phyloP scores from a whole-genome alignment of 2,329 filamentous ascomycete species.

The Sporothrix variecibatus region DNA sequence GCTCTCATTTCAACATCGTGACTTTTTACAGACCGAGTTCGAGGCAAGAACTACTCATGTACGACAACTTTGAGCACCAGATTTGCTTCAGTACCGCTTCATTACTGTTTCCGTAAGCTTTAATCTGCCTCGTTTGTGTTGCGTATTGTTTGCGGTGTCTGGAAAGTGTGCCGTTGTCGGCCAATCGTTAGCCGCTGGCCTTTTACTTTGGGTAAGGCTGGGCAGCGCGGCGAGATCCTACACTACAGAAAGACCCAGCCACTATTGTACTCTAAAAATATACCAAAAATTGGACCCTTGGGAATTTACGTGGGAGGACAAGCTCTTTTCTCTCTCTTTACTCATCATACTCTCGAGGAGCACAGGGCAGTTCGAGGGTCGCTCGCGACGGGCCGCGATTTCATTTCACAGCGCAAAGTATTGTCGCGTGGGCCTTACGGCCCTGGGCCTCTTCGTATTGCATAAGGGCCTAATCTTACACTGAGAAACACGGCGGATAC shows the following conservation, averaged over 20 bases:
- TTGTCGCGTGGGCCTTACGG: neutral
- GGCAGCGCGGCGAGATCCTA: neutral
- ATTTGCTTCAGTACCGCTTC: neutral
- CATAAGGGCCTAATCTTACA: neutral
- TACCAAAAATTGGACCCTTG: neutral
- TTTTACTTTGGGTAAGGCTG: neutral
- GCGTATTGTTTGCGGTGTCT: neutral
- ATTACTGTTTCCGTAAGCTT: neutral
- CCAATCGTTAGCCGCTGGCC: conserved; percentile 28
- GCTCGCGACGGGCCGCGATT: conserved; percentile 3
- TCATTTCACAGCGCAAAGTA: neutral
- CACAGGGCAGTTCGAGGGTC: neutral
- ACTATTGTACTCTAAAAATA: conserved; percentile 7
- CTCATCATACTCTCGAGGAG: neutral
- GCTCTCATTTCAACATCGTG: no score
- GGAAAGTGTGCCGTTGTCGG: neutral
- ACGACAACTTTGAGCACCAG: neutral
- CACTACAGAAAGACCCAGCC: neutral
- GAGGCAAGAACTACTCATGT: neutral
- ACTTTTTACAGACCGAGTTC: no score
- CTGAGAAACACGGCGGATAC: neutral
- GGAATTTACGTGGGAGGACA: neutral
- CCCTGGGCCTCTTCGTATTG: neutral
- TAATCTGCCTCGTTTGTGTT: neutral
- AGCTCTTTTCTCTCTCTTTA: neutral